Evolutionary conservation across 2,329 filamentous ascomycete genomes (phyloP).

Genomic region (Fusarium torreyae): DNA sequence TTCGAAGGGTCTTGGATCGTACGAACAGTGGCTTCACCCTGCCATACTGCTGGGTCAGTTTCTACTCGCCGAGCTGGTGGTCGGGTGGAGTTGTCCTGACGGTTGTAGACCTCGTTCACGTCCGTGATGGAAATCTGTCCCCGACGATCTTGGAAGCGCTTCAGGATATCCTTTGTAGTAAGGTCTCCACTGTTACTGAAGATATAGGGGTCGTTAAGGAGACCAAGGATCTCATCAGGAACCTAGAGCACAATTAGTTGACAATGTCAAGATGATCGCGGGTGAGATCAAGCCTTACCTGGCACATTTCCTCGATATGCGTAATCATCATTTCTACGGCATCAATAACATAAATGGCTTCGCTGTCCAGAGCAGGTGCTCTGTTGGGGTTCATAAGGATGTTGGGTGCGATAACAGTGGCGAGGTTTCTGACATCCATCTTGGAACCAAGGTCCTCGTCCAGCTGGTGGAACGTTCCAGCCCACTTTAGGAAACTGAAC

Average conservation of each 20-base stretch:
- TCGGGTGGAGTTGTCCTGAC: conserved; percentile 70
- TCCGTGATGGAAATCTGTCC: conserved; percentile 73
- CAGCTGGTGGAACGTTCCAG: conserved; percentile 95
- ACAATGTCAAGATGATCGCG: not conserved
- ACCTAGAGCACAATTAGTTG: conserved; percentile 71
- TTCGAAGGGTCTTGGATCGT: conserved; percentile 76
- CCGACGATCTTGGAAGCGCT: conserved; percentile 87
- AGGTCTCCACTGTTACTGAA: conserved; percentile 88
- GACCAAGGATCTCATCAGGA: conserved; percentile 89
- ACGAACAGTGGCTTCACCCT: conserved; percentile 86
- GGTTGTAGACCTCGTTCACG: conserved; percentile 69
- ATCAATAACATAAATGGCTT: conserved; percentile 94
- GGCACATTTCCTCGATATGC: conserved; percentile 96
- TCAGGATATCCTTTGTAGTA: conserved; percentile 97
- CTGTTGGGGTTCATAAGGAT: conserved; percentile 83
- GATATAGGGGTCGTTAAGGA: conserved; percentile 85
- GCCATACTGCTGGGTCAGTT: conserved; percentile 87
- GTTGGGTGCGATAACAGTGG: conserved; percentile 97
- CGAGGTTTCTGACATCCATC: conserved; percentile 98
- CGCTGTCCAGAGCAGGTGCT: conserved; percentile 79
- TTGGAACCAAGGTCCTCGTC: conserved; percentile 98
- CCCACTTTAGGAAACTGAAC: conserved; percentile 97
- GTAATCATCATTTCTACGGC: conserved; percentile 92
- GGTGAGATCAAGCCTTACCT: conserved; percentile 73
- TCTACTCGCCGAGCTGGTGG: conserved; percentile 78